Conservation (phyloP, 2,329 filamentous ascomycete species). For the Aureobasidium uvarum region DNA sequence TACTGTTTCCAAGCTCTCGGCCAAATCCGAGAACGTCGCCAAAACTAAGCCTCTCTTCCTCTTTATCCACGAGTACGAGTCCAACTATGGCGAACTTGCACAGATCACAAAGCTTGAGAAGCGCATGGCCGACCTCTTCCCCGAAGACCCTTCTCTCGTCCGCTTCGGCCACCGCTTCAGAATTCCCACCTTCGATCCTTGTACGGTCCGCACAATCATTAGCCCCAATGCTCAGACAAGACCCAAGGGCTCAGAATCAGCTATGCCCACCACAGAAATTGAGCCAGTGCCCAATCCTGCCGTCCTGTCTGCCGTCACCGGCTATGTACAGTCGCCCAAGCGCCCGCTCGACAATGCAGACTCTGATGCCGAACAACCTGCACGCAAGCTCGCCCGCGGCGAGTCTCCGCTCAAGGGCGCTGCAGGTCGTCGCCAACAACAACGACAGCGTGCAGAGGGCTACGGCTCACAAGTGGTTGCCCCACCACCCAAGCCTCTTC, state of each 20-base stretch:
- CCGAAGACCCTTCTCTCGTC: conserved; percentile 73
- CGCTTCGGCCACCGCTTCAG: conserved; percentile 77
- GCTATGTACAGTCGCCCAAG: conserved; percentile 46
- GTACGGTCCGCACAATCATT: conserved; percentile 75
- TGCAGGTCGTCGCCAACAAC: conserved; percentile 81
- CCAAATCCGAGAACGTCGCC: conserved; percentile 68
- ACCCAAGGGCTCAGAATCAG: conserved; percentile 36
- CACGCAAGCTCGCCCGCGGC: conserved; percentile 83
- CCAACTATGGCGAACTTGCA: conserved; percentile 85
- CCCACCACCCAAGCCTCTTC: conserved; percentile 30
- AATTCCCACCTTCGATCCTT: conserved; percentile 71
- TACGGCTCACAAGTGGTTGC: conserved; percentile 26
- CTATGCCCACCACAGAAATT: conserved; percentile 25
- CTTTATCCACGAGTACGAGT: conserved; percentile 95
- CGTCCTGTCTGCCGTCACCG: conserved; percentile 33
- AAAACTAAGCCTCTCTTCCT: conserved; percentile 83
- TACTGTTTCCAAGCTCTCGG: conserved; percentile 75
- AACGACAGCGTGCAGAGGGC: conserved; percentile 44
- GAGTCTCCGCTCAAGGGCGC: conserved; percentile 91
- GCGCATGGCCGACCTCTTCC: conserved; percentile 91
- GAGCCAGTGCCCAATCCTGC: conserved; percentile 23
- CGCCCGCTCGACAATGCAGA: conserved; percentile 60
- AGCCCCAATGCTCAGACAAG: conserved; percentile 77
- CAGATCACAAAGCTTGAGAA: conserved; percentile 89
- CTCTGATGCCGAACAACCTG: conserved; percentile 66